Evolutionary conservation across 2,329 filamentous ascomycete genomes (phyloP).

Genomic region (Capronia coronata): DNA sequence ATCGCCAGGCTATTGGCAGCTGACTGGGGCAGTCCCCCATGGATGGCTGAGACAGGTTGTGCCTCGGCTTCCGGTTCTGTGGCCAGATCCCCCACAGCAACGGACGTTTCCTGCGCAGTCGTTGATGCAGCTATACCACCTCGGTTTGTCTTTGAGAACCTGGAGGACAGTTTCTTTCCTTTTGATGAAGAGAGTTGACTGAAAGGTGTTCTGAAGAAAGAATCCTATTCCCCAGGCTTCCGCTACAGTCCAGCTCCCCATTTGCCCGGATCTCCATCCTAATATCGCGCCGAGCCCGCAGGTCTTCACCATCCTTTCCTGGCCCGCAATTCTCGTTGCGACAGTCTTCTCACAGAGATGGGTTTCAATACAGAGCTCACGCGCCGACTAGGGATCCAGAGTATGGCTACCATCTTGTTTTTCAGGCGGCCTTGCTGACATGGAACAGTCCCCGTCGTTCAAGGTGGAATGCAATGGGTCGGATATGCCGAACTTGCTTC

Average conservation of each 20-base stretch:
- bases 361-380: constrained; percentile 60
- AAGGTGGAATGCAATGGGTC: constrained; percentile 53
- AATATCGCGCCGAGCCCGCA: too few relatives aligned
- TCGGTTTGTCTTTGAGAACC: not conserved
- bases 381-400: constrained; percentile 50
- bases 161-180: too few relatives aligned
- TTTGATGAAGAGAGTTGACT: too few relatives aligned
- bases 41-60: constrained; percentile 28
- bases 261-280: too few relatives aligned
- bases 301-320: too few relatives aligned
- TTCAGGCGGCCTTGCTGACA: not conserved
- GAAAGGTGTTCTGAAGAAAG: too few relatives aligned
- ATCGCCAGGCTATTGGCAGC: not conserved
- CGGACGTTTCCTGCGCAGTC: not conserved
- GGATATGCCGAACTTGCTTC: constrained; percentile 49
- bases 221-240: too few relatives aligned
- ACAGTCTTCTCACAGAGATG: constrained; percentile 42
- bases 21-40: not conserved
- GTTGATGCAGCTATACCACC: not conserved
- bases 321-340: too few relatives aligned
- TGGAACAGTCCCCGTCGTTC: constrained; percentile 42
- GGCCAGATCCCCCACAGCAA: not conserved
- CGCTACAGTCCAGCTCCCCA: too few relatives aligned
- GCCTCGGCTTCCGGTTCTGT: constrained; percentile 15
- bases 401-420: constrained; percentile 29